Evolutionary conservation across 805 yeast species (phyloP).

Genomic region (Teunomyces aglyptinius): DNA sequence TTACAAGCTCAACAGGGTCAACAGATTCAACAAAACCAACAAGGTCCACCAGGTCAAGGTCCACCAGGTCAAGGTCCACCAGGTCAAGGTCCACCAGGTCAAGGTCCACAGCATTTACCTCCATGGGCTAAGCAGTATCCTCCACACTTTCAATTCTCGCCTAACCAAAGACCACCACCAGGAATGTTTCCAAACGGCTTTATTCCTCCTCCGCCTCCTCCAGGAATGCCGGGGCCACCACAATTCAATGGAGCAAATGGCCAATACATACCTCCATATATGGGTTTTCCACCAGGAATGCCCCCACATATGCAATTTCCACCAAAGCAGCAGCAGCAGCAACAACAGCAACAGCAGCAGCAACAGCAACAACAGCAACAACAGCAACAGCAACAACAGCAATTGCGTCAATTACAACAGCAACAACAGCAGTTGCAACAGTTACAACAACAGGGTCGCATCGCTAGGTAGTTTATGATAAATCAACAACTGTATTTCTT

Average conservation of each 20-base stretch:
- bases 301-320: slow-evolving; percentile 15
- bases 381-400: slow-evolving; percentile 15
- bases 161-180: slow-evolving; percentile 21
- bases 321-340: slow-evolving; percentile 9
- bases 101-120: slow-evolving; percentile 14
- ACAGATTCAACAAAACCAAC: slow-evolving; percentile 9
- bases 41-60: slow-evolving; percentile 5
- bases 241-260: slow-evolving; percentile 10
- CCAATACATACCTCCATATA: slow-evolving; percentile 9
- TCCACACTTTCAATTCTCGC: slow-evolving; percentile 14
- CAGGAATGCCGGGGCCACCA: slow-evolving; percentile 12
- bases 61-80: slow-evolving; percentile 7
- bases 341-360: slow-evolving; percentile 11
- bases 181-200: slow-evolving; percentile 37
- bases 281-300: slow-evolving; percentile 21
- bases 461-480: slow-evolving; percentile 5
- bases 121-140: slow-evolving; percentile 26
- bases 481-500: neutral
- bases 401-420: slow-evolving; percentile 6
- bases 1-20: slow-evolving; percentile 11
- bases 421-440: slow-evolving; percentile 5
- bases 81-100: slow-evolving; percentile 3
- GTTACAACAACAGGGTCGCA: slow-evolving; percentile 2
- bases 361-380: neutral
- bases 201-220: slow-evolving; percentile 15